Evolutionary conservation across 2,329 filamentous ascomycete genomes (phyloP), one percentile per base, ranked within the genome.

Genomic region (Podosphaera fusca): DNA sequence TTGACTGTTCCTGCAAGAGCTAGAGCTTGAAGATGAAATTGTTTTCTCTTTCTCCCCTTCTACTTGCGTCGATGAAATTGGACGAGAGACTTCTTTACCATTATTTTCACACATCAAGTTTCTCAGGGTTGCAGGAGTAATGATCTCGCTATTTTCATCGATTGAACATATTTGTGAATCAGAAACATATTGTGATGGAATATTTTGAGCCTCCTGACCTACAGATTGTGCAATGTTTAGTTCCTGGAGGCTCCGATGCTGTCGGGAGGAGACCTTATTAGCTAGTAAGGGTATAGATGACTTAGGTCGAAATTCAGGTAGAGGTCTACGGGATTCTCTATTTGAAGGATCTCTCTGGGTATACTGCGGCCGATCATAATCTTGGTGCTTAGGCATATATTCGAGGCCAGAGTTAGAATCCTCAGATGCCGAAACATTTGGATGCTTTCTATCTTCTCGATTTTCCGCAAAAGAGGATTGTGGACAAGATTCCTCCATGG

Each of bases 401-500:
- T 65, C 62, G 21, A 60, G 61, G 57, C 64, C 63, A 9, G 62
- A 65, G 50, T 63, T 61, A 31, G 59, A 58, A 4, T 58, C 60
- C 29, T 60, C 60, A 0, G 63, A 61, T 30, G 59, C 58, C 4
- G 52, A 57, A 34, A 60, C 57, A 14, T 57, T 40, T 12, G 40
- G 14, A 38, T 21, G 42, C 29, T 36, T 57, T 57, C 63, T 58
- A 51, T 57, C 60, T 53, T 67, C 64, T 51, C 67, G 66, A 7
- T 63, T 66, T 40, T 66, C 63, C 45, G 65, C 63, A 58, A 64
- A 64, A 1, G 65, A 62, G 8, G 62, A 59, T 46, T 67, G 66
- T 1, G 55, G 58, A 21, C 60, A 60, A 36, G 63, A 63, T 49
- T 63, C 64, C 5, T 57, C 57, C 33, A 59, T 47, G 2, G 54